Conservation (phyloP, 139 green algal species). For the Asterochloris sp. region DNA sequence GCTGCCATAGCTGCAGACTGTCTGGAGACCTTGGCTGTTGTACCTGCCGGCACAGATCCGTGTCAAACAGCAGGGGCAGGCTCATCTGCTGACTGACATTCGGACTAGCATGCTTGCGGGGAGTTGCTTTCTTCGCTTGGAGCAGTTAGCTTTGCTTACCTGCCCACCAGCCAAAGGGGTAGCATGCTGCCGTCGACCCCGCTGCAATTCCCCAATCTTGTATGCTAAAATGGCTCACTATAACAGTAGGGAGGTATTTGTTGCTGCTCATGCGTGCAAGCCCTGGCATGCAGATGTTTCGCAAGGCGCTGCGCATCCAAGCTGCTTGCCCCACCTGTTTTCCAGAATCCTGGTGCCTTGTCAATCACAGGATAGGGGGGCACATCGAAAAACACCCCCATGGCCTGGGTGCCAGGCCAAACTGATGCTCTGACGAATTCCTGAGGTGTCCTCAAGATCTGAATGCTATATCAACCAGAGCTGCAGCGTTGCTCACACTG, state of each 20-base stretch:
- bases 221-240: conserved; percentile 25
- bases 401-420: neutral
- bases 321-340: conserved; percentile 13
- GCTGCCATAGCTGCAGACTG: conserved; percentile 7
- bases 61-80: neutral
- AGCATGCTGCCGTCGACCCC: conserved; percentile 1
- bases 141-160: conserved; percentile 5
- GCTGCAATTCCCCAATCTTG: conserved; percentile 16
- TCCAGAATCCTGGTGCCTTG: conserved; percentile 28
- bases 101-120: too few species aligned
- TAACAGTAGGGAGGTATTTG: neutral
- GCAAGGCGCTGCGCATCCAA: neutral
- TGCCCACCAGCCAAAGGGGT: conserved; percentile 22
- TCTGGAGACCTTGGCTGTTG: neutral
- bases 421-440: neutral
- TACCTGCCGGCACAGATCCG: neutral
- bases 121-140: too few species aligned
- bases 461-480: neutral
- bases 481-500: too few species aligned
- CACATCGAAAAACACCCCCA: conserved; percentile 26
- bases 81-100: neutral
- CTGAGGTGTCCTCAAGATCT: neutral
- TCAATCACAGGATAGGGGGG: conserved; percentile 28
- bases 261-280: too few species aligned
- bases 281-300: too few species aligned